A percentile compares a stretch with the other conserved stretches of the same genome.
Evolutionary conservation across 2,329 filamentous ascomycete species (phyloP).

Genomic region (Paecilomyces sp.): DNA sequence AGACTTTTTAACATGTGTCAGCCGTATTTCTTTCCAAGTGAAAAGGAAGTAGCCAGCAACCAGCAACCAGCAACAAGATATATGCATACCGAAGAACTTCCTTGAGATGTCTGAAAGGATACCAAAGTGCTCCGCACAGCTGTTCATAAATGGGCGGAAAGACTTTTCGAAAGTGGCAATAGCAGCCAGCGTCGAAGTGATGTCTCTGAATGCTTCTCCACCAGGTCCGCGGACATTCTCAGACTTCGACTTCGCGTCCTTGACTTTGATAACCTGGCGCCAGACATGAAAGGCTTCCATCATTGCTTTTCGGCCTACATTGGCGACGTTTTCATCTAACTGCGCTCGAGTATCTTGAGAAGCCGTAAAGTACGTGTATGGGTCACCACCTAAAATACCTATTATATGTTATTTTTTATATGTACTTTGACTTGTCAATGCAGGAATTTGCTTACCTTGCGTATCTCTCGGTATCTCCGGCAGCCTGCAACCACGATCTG

Average conservation of each 20-base stretch:
- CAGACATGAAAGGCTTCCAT: slow-evolving; percentile 11
- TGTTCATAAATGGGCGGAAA: not conserved
- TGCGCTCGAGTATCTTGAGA: not conserved
- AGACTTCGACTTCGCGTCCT: not conserved
- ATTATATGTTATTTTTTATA: not conserved
- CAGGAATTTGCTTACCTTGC: not conserved
- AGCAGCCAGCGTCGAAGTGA: not conserved
- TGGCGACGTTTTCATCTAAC: slow-evolving; percentile 4
- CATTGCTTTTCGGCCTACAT: slow-evolving; percentile 8
- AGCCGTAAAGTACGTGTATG: not conserved
- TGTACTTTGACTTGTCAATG: not conserved
- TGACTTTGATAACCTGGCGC: slow-evolving; percentile 11
- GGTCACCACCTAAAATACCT: not conserved
- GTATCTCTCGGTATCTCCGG: slow-evolving; percentile 3
- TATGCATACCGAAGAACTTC: not conserved
- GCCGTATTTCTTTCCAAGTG: not conserved
- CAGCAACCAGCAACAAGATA: not conserved
- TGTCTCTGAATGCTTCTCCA: not conserved
- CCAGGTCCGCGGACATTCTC: not conserved
- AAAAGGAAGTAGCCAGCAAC: not conserved
- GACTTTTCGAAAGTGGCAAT: not conserved
- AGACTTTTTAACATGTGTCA: slow-evolving; percentile 6
- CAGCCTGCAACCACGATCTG: slow-evolving; percentile 9
- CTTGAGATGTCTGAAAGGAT: not conserved
- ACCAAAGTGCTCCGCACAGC: not conserved